Evolutionary conservation across 345 rosid species (phyloP).

Genomic region (Brassica rapa): DNA sequence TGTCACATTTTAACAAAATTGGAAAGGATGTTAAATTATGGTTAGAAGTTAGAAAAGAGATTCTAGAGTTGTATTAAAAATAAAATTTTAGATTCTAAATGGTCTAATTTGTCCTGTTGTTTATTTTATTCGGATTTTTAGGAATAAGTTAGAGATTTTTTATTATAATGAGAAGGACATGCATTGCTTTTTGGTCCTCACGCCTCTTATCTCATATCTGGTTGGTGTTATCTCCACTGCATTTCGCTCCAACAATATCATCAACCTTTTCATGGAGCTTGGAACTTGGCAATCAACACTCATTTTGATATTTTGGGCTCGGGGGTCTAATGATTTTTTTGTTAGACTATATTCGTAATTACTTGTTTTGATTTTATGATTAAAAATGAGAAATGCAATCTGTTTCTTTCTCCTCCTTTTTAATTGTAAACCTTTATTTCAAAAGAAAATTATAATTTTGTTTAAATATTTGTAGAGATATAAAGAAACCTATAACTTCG

Average conservation of each 20-base stretch:
- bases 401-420: neutral
- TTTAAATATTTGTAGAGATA: neutral
- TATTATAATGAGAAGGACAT: neutral
- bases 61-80: neutral
- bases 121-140: neutral
- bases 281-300: conserved; percentile 8
- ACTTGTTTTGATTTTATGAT: neutral
- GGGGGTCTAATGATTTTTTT: neutral
- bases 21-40: no score
- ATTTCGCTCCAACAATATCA: conserved; percentile 13
- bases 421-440: neutral
- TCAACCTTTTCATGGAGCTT: conserved; percentile 10
- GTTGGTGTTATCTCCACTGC: conserved; percentile 1
- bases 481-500: neutral
- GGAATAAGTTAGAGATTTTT: neutral
- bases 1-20: no score
- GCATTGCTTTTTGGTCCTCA: conserved; percentile 27
- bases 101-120: neutral
- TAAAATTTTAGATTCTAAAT: neutral
- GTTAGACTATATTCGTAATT: neutral
- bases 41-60: no score
- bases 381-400: neutral
- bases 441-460: neutral
- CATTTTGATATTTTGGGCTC: neutral
- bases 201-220: conserved; percentile 11